Evolutionary conservation across 2,329 filamentous ascomycete species (phyloP), one percentile per base, ranked within the genome.

Genomic region (Amylocarpus encephaloides): DNA sequence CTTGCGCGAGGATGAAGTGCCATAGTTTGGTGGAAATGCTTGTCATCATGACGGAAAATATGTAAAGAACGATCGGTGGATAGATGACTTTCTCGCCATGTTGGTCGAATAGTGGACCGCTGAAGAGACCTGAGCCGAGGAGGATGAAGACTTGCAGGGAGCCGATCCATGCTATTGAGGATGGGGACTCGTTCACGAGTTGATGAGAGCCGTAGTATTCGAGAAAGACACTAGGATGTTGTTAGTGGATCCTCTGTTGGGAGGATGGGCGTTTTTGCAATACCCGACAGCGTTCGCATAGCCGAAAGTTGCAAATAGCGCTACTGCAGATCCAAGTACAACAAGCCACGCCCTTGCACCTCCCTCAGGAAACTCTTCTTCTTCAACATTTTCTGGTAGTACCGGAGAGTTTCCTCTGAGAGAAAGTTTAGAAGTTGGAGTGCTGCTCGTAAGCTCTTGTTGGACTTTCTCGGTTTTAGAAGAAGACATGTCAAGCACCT

Each of bases 91-190:
- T 74, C 0, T 82, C 79, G 6, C 85, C 83, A 52, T 79, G 77
- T 48, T 70, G 75, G 60, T 88, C 85, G 57, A 76, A 85, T 0
- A 84, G 43, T 19, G 76, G 78, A 1, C 84, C 83, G 1, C 62
- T 56, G 13, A 83, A 73, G 6, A 86, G 60, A 0, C 79, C 78
- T 56, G 73, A 59, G 2, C 60, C 57, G 33, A 67, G 62, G 66
- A 83, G 71, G 56, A 78, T 71, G 59, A 76, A 78, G 16, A 73
- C 67, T 50, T 81, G 72, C 0, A 81, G 60, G 0, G 78, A 78
- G 0, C 77, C 73, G 39, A 83, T 82, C 80, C 79, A 83, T 13
- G 79, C 69, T 18, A 83, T 71, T 0, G 72, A 72, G 36, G 75
- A 79, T 0, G 68, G 60, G 1, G 66, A 55, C 0, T 52, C 40